A percentile compares a stretch with the other conserved stretches of the same genome.
These are phyloP conservation scores for Fusarium sterilihyphosum DNA, from an alignment of 2,329 filamentous ascomycete species.

Conservation along the genomic window DNA sequence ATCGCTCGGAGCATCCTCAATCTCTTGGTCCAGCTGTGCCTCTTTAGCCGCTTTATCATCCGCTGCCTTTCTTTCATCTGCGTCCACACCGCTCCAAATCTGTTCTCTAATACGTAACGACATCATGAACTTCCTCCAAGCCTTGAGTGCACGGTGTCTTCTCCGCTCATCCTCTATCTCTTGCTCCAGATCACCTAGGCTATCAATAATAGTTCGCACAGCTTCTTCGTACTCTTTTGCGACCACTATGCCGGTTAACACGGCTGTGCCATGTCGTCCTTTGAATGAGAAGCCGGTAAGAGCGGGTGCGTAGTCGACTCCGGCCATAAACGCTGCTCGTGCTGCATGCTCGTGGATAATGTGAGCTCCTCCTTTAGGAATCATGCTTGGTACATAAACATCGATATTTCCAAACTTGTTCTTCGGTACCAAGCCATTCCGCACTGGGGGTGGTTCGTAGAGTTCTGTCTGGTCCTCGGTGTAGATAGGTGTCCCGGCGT, in stretches of 20 bases:
- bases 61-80: constrained; percentile 55
- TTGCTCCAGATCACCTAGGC: constrained; percentile 72
- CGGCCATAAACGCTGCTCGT: constrained; percentile 77
- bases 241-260: constrained; percentile 81
- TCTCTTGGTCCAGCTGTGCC: constrained; percentile 49
- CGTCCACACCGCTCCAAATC: constrained; percentile 69
- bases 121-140: constrained; percentile 76
- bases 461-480: constrained; percentile 73
- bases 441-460: constrained; percentile 80
- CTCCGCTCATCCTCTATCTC: constrained; percentile 74
- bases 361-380: constrained; percentile 83
- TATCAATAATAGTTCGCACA: constrained; percentile 73
- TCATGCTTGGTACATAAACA: constrained; percentile 90
- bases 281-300: constrained; percentile 91
- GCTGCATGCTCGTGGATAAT: constrained; percentile 69
- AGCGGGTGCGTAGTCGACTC: constrained; percentile 88
- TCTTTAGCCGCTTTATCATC: constrained; percentile 51
- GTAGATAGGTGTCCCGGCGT: constrained; percentile 66
- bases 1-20: constrained; percentile 52
- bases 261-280: constrained; percentile 85
- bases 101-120: constrained; percentile 79
- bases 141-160: constrained; percentile 76
- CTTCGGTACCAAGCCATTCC: constrained; percentile 80
- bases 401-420: constrained; percentile 96
- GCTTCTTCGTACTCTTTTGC: constrained; percentile 77